These are phyloP conservation scores for Coniochaeta sp. DNA, from an alignment of 2,329 filamentous ascomycete genomes.

Conservation along the genomic window DNA sequence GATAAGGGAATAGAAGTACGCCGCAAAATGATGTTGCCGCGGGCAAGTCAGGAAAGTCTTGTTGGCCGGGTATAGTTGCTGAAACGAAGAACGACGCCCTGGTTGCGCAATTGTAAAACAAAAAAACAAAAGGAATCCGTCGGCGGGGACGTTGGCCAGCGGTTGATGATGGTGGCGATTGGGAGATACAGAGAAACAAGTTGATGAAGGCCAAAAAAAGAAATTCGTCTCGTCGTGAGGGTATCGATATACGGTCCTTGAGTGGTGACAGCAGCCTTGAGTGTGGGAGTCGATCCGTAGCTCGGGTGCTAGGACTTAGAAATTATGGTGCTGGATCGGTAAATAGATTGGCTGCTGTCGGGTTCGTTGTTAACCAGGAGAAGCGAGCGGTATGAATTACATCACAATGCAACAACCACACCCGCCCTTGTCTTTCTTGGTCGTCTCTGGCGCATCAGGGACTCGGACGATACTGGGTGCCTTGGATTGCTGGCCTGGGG, in stretches of 20 bases:
- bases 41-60: neutral
- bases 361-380: neutral
- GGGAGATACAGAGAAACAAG: neutral
- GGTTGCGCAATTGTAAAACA: neutral
- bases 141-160: neutral
- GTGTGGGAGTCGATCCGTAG: neutral
- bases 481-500: conserved; percentile 32
- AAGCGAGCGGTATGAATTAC: conserved; percentile 34
- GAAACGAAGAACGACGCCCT: neutral
- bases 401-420: conserved; percentile 70
- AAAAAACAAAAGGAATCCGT: neutral
- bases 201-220: neutral
- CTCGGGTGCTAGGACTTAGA: neutral
- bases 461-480: conserved; percentile 37
- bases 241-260: neutral
- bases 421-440: conserved; percentile 45
- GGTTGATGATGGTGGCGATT: neutral
- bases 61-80: neutral
- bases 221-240: neutral
- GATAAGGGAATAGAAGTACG: neutral
- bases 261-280: neutral
- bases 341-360: neutral
- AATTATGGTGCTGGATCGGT: neutral
- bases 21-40: neutral
- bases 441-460: conserved; percentile 39